Evolutionary conservation across 2,329 filamentous ascomycete genomes (phyloP).

Genomic region (Aspergillus piperis): DNA sequence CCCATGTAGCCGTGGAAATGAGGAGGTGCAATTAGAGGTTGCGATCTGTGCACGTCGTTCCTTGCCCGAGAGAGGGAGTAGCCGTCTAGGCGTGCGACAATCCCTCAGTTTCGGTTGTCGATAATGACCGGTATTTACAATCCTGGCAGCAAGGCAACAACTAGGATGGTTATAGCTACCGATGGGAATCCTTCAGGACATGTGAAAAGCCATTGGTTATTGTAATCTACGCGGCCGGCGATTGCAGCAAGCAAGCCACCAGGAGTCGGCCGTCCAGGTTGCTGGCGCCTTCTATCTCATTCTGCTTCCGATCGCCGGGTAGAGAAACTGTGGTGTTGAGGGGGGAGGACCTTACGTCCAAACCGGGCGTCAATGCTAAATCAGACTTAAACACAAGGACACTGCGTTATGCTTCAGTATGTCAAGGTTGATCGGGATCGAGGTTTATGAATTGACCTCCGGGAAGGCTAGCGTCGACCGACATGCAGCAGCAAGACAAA

Average conservation of each 20-base stretch:
- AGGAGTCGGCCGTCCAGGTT: background rate
- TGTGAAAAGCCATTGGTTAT: background rate
- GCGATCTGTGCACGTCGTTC: slow-evolving; percentile 4
- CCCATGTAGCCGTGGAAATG: background rate
- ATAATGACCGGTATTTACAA: background rate
- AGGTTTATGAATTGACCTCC: background rate
- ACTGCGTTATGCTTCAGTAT: background rate
- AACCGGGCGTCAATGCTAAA: background rate
- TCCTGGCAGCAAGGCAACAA: background rate
- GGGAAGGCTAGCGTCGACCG: background rate
- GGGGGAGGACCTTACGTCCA: background rate
- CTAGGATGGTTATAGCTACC: background rate
- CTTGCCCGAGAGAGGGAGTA: slow-evolving; percentile 1
- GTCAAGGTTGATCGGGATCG: background rate
- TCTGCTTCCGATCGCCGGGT: background rate
- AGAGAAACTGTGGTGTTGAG: too few relatives aligned
- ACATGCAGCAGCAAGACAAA: background rate
- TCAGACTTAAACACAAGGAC: background rate
- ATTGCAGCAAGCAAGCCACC: background rate
- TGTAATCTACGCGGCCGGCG: background rate
- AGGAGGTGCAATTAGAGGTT: slow-evolving; percentile 1
- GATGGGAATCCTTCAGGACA: background rate
- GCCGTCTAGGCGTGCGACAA: slow-evolving; percentile 1
- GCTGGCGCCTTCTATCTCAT: background rate
- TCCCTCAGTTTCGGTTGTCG: background rate